Evolutionary conservation across 2,329 filamentous ascomycete species (phyloP).

Genomic region (Stagonosporopsis chrysanthemi): DNA sequence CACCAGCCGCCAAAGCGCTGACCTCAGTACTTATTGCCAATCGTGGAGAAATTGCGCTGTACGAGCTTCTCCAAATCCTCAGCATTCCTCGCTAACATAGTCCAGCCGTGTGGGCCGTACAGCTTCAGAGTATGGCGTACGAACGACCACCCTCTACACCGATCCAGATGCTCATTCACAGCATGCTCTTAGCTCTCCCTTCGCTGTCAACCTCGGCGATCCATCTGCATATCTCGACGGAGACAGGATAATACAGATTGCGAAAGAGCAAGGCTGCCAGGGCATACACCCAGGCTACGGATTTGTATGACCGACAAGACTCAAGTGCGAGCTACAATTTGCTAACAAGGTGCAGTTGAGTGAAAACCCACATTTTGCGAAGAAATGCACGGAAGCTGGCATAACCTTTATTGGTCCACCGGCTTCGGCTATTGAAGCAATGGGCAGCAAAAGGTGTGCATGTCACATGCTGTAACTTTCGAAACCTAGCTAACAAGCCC

Average conservation of each 20-base stretch:
- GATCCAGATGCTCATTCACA: constrained; percentile 87
- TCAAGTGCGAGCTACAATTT: neutral
- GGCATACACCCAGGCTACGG: constrained; percentile 97
- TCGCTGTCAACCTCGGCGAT: constrained; percentile 82
- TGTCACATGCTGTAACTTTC: neutral
- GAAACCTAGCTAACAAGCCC: constrained; percentile 14
- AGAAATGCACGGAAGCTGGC: constrained; percentile 85
- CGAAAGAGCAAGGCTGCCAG: constrained; percentile 84
- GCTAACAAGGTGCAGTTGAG: constrained; percentile 62
- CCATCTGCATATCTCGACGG: constrained; percentile 91
- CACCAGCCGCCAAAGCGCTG: constrained; percentile 50
- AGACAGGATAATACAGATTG: constrained; percentile 87
- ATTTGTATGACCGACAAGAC: constrained; percentile 59
- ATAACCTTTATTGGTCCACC: constrained; percentile 95
- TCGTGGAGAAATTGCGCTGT: constrained; percentile 92
- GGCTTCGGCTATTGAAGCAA: constrained; percentile 74
- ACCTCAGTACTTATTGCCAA: constrained; percentile 94
- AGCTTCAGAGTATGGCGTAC: constrained; percentile 85
- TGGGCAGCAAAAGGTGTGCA: constrained; percentile 86
- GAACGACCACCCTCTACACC: constrained; percentile 93
- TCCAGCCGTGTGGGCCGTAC: constrained; percentile 81
- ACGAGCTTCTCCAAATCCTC: constrained; percentile 26
- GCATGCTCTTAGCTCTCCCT: constrained; percentile 85
- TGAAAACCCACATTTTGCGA: constrained; percentile 91
- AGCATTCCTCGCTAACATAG: constrained; percentile 10